Percentiles rank a stretch among this genome's conserved stretches.
These are phyloP conservation scores for Hericium rajendrae DNA, from an alignment of 768 basidiomycete species.

Conservation along the genomic window DNA sequence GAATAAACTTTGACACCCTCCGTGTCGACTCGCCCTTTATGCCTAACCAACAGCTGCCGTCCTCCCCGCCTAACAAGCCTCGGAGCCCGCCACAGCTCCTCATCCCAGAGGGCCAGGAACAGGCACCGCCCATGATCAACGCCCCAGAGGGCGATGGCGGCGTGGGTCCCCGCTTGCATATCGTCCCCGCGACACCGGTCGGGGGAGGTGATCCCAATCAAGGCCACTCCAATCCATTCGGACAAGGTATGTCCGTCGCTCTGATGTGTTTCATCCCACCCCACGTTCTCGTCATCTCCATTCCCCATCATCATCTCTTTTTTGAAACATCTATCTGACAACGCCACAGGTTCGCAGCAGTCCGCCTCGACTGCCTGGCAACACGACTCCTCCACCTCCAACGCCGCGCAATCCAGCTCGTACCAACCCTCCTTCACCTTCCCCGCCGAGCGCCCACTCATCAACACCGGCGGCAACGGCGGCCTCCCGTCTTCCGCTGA, in stretches of 20 bases:
- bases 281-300: not conserved
- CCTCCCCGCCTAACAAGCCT: slow-evolving; percentile 36
- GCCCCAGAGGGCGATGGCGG: slow-evolving; percentile 45
- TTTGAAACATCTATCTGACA: not conserved
- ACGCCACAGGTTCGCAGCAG: not conserved
- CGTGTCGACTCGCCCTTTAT: slow-evolving; percentile 59
- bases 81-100: slow-evolving; percentile 54
- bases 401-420: slow-evolving; percentile 9
- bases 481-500: slow-evolving; percentile 8
- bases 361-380: not conserved
- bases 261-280: not conserved
- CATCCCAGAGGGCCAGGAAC: slow-evolving; percentile 43
- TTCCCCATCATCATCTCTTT: not conserved
- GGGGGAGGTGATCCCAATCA: slow-evolving; percentile 47
- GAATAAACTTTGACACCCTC: slow-evolving; percentile 47
- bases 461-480: not conserved
- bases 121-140: slow-evolving; percentile 41
- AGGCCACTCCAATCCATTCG: slow-evolving; percentile 45
- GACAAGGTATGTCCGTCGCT: slow-evolving; percentile 32
- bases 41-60: slow-evolving; percentile 36
- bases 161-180: slow-evolving; percentile 57
- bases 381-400: not conserved
- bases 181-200: slow-evolving; percentile 78
- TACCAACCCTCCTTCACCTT: slow-evolving; percentile 12
- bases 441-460: slow-evolving; percentile 1